phyloP scores from a whole-genome alignment of 768 basidiomycete species.

The Russula sp. region DNA sequence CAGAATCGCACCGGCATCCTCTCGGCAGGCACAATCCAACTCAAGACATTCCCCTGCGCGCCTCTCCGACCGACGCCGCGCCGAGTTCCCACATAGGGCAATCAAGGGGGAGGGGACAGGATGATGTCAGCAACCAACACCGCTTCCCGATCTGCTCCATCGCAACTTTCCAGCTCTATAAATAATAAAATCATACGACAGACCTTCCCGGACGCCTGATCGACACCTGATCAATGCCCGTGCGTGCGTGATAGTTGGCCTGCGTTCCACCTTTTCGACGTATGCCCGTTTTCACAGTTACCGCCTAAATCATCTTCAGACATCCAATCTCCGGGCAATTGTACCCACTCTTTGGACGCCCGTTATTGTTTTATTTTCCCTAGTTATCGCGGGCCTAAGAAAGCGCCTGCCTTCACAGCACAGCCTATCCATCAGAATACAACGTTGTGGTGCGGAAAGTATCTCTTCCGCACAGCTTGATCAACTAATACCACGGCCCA shows the following conservation, averaged over 20 bases:
- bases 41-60: neutral
- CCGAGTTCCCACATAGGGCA: neutral
- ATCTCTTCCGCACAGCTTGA: too few relatives aligned
- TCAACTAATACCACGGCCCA: too few relatives aligned
- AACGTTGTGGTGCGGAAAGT: too few relatives aligned
- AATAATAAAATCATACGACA: neutral
- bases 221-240: too few relatives aligned
- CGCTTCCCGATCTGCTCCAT: neutral
- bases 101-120: too few relatives aligned
- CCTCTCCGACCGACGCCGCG: neutral
- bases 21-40: neutral
- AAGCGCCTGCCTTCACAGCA: neutral
- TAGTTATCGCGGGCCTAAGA: neutral
- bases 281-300: neutral
- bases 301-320: neutral
- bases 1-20: neutral
- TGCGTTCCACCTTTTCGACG: neutral
- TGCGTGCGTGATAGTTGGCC: too few relatives aligned
- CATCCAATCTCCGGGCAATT: neutral
- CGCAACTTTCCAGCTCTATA: neutral
- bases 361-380: neutral
- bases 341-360: neutral
- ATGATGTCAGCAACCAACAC: neutral
- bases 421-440: too few relatives aligned
- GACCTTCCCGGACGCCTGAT: too few relatives aligned